phyloP scores from a whole-genome alignment of 225 moss, liverwort and hornwort species.

The Sphagnum contortum region DNA sequence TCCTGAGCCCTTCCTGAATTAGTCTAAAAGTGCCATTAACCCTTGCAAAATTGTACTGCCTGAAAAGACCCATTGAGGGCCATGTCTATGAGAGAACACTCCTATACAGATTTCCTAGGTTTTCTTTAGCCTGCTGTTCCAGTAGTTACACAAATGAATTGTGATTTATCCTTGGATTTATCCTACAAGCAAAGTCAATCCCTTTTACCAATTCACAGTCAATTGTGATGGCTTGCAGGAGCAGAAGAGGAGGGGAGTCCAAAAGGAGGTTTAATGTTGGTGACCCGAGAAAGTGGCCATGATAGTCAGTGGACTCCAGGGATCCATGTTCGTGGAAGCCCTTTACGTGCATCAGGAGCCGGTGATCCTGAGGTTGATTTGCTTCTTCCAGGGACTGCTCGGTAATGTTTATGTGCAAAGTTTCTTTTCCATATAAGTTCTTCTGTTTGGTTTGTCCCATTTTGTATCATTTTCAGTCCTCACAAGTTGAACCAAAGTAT shows the following conservation, averaged over 20 bases:
- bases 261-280: slow-evolving; percentile 69
- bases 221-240: slow-evolving; percentile 2
- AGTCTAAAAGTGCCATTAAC: too few relatives aligned
- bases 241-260: slow-evolving; percentile 90
- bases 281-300: slow-evolving; percentile 53
- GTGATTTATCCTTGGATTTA: too few relatives aligned
- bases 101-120: too few relatives aligned
- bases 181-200: too few relatives aligned
- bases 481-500: too few relatives aligned
- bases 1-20: too few relatives aligned
- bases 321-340: slow-evolving; percentile 91
- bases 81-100: neutral
- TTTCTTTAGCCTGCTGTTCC: neutral
- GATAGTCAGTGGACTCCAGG: slow-evolving; percentile 54
- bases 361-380: slow-evolving; percentile 87
- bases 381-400: slow-evolving; percentile 89
- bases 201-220: too few relatives aligned
- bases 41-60: too few relatives aligned
- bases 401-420: slow-evolving; percentile 26
- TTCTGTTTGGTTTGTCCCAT: too few relatives aligned
- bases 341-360: slow-evolving; percentile 74
- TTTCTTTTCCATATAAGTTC: too few relatives aligned
- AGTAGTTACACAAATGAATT: too few relatives aligned
- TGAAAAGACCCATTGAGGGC: neutral
- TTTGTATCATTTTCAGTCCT: too few relatives aligned